Conservation (phyloP, 805 yeast species). For the Metschnikowia vanudenii region DNA sequence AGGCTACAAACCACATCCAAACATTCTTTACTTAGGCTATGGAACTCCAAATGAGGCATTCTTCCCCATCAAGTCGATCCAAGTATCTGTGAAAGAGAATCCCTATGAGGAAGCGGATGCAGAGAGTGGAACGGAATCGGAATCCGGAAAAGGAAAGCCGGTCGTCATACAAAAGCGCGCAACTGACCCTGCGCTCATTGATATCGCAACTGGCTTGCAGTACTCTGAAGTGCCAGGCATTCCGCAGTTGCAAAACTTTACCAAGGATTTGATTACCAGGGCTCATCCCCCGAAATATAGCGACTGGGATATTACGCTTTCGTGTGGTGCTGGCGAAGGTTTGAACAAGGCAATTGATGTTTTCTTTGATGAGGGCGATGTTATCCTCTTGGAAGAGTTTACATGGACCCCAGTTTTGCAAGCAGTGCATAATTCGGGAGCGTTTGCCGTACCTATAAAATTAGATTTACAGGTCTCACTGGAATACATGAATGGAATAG, state of each 20-base stretch:
- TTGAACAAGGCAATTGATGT: slow-evolving; percentile 52
- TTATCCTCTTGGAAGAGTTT: slow-evolving; percentile 61
- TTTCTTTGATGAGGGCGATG: slow-evolving; percentile 55
- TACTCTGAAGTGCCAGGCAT: slow-evolving; percentile 53
- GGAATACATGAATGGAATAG: slow-evolving; percentile 43
- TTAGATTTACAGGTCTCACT: slow-evolving; percentile 26
- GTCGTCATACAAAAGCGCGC: slow-evolving; percentile 25
- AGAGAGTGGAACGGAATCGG: background rate
- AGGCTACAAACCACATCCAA: slow-evolving; percentile 45
- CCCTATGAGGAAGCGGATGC: slow-evolving; percentile 30
- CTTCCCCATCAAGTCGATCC: slow-evolving; percentile 56
- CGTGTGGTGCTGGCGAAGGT: slow-evolving; percentile 58
- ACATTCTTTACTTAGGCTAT: slow-evolving; percentile 51
- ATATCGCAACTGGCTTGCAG: slow-evolving; percentile 42
- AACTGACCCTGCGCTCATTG: slow-evolving; percentile 24
- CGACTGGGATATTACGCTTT: slow-evolving; percentile 47
- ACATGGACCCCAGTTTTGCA: slow-evolving; percentile 60
- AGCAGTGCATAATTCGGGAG: slow-evolving; percentile 47
- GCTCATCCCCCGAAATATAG: slow-evolving; percentile 47
- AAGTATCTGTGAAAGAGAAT: slow-evolving; percentile 46
- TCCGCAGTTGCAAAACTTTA: slow-evolving; percentile 36
- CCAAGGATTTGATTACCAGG: slow-evolving; percentile 36
- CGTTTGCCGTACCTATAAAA: slow-evolving; percentile 46
- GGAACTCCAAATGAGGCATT: slow-evolving; percentile 65
- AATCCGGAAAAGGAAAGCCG: slow-evolving; percentile 1